Evolutionary conservation across 208 protist species (phyloP).

Genomic region (Trypanosoma avium): DNA sequence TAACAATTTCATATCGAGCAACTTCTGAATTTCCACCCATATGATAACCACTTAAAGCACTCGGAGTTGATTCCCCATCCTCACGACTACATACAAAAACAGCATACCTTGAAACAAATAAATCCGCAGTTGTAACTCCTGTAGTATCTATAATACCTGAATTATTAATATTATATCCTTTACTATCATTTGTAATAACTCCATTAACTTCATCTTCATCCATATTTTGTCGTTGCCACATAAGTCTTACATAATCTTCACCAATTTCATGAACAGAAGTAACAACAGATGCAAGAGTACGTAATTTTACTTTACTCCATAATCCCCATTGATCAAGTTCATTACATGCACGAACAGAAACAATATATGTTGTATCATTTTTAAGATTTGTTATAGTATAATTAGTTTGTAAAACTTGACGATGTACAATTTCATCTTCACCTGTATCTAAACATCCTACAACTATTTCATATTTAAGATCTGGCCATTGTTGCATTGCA

Average conservation of each 20-base stretch:
- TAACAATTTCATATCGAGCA: slow-evolving; percentile 49
- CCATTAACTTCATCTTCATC: slow-evolving; percentile 18
- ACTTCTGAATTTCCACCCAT: slow-evolving; percentile 75
- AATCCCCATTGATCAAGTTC: slow-evolving; percentile 83
- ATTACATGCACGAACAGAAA: slow-evolving; percentile 87
- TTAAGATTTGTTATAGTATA: slow-evolving; percentile 86
- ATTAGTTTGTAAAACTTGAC: slow-evolving; percentile 78
- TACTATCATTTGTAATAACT: background rate
- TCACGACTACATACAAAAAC: slow-evolving; percentile 70
- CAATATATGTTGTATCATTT: slow-evolving; percentile 78
- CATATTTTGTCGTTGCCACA: slow-evolving; percentile 77
- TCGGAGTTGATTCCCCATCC: slow-evolving; percentile 35
- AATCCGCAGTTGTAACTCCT: slow-evolving; percentile 44
- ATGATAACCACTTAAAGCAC: slow-evolving; percentile 69
- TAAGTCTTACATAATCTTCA: slow-evolving; percentile 89
- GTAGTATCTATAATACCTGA: background rate
- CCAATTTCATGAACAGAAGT: slow-evolving; percentile 88
- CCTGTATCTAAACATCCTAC: slow-evolving; percentile 78
- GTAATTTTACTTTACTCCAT: slow-evolving; percentile 76
- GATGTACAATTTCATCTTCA: slow-evolving; percentile 77
- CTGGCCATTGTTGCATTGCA: slow-evolving; percentile 34
- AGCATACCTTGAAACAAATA: slow-evolving; percentile 79
- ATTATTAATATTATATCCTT: background rate
- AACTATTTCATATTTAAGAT: slow-evolving; percentile 90
- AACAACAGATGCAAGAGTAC: slow-evolving; percentile 79